Conservation (phyloP, 352 stramenopile species). For the Globisporangium barbulae region DNA sequence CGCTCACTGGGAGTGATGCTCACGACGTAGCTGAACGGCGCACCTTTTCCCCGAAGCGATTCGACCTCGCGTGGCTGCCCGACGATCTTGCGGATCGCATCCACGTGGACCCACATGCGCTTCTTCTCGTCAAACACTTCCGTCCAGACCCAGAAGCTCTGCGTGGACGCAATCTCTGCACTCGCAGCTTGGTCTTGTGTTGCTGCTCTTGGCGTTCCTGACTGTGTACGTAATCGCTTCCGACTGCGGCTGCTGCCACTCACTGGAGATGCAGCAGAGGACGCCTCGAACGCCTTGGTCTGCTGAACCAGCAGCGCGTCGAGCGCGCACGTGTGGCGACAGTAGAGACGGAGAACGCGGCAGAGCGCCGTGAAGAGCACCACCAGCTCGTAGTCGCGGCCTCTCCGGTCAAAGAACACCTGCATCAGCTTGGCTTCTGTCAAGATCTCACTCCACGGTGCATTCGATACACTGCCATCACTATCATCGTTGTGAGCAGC, state of each 20-base stretch:
- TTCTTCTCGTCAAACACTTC: constrained; percentile 60
- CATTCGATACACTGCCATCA: not conserved
- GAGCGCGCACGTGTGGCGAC: constrained; percentile 46
- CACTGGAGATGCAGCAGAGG: constrained; percentile 1
- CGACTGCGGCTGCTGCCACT: not conserved
- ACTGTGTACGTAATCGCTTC: constrained; percentile 9
- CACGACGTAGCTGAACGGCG: constrained; percentile 63
- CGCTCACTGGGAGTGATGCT: constrained; percentile 42
- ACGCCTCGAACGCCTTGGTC: constrained; percentile 39
- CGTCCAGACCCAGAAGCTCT: constrained; percentile 56
- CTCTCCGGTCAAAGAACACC: constrained; percentile 46
- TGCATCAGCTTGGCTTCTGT: constrained; percentile 50
- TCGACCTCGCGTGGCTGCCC: constrained; percentile 49
- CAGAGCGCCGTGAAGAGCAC: constrained; percentile 67
- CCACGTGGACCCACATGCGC: constrained; percentile 56
- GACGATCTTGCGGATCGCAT: constrained; percentile 46
- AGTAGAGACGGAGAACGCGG: constrained; percentile 45
- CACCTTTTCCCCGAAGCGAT: constrained; percentile 36
- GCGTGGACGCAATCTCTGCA: not conserved
- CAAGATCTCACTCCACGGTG: constrained; percentile 19
- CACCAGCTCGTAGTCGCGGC: constrained; percentile 41
- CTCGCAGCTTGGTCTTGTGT: constrained; percentile 1
- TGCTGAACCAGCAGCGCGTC: constrained; percentile 51
- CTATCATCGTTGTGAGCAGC: constrained; percentile 10
- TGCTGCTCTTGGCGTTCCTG: not conserved